Evolutionary conservation across 2,329 filamentous ascomycete genomes (phyloP), one percentile per base, ranked within the genome.

Genomic region (Aspergillus phoenicis): DNA sequence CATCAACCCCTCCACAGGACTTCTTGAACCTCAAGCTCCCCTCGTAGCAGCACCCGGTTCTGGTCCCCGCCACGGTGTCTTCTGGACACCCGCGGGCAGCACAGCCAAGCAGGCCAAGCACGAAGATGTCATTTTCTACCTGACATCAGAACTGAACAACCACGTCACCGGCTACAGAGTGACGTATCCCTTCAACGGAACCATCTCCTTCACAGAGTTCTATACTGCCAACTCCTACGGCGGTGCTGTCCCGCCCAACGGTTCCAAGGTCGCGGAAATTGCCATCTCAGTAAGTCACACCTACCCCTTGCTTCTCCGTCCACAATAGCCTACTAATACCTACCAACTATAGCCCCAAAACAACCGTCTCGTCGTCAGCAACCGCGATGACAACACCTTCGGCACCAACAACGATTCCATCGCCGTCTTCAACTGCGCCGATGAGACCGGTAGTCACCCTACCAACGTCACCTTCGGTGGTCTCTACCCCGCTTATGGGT

Each of bases 401-500:
- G 65, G 63, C 6, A 5, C 7, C 1, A 52, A 60, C 2, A 62
- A 61, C 13, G 65, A 67, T 45, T 64, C 65, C 2, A 45, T 67
- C 10, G 63, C 63, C 20, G 47, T 65, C 4, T 67, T 67, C 38
- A 28, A 30, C n/a, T 49, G 38, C 13, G 60, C 63, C 17, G 51
- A 60, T n/a, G 24, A 33, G 13, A 24, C 13, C 15, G 63, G 62
- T 17, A 48, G 20, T 3, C 5, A 2, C 0, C 17, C 22, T 20
- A 54, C 28, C 2, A 41, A 55, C 10, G 26, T 65, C 22, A 39
- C 70, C 0, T 82, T 85, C 58, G 72, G 85, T 2, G 84, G 89
- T 69, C 79, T 86, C 30, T 82, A 82, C 24, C 81, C 88, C 0
- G 83, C 85, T 0, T 88, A 88, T 48, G 90, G 89, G 5, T 70